Evolutionary conservation across 2,329 filamentous ascomycete species (phyloP).

Genomic region (Cladophialophora yegresii): DNA sequence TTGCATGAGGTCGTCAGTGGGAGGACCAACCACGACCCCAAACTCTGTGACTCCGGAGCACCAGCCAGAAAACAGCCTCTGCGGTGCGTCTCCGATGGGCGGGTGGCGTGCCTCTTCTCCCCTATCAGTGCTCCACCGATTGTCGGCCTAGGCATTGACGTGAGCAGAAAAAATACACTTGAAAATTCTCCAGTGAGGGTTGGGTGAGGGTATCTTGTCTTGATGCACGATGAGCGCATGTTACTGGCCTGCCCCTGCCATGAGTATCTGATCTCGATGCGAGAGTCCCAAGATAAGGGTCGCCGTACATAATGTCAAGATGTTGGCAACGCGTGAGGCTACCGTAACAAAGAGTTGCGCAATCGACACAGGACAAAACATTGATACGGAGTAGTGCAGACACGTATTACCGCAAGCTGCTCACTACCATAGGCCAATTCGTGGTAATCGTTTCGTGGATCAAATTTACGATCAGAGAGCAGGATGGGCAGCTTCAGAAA

Average conservation of each 20-base stretch:
- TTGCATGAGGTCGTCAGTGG: constrained; percentile 6
- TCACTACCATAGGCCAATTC: background rate
- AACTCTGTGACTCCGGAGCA: constrained; percentile 8
- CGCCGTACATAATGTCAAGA: background rate
- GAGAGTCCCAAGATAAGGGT: background rate
- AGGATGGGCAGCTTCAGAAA: background rate
- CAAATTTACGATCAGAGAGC: background rate
- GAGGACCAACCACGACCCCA: constrained; percentile 18
- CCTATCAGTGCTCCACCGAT: background rate
- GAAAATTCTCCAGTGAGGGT: background rate
- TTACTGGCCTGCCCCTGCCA: background rate
- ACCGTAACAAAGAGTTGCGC: background rate
- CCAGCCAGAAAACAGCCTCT: constrained; percentile 11
- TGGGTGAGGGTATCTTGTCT: background rate
- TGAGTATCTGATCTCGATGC: background rate
- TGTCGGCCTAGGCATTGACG: background rate
- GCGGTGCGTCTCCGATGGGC: constrained; percentile 17
- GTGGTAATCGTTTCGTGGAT: background rate
- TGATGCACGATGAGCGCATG: constrained; percentile 5
- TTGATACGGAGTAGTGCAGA: too few species aligned
- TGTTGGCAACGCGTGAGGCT: background rate
- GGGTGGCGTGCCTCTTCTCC: constrained; percentile 13
- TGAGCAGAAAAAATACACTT: background rate
- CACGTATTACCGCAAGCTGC: background rate
- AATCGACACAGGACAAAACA: background rate